phyloP scores from a whole-genome alignment of 345 rosid genomes.

The Excoecaria cochinchinensis region DNA sequence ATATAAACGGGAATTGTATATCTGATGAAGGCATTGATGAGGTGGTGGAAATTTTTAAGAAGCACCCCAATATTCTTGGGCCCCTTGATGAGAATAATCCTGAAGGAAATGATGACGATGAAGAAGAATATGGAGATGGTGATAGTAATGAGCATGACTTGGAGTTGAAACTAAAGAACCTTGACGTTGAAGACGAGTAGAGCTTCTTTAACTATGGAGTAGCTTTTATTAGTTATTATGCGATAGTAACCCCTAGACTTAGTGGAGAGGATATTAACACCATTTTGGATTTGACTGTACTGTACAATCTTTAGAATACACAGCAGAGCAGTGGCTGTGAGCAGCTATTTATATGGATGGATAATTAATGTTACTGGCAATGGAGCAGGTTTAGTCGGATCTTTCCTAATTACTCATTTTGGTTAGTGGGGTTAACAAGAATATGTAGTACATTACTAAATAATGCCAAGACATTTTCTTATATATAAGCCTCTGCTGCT shows the following conservation, averaged over 20 bases:
- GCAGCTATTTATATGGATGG: slow-evolving; percentile 3
- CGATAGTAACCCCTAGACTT: slow-evolving; percentile 14
- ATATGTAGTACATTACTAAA: background rate
- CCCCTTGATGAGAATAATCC: slow-evolving; percentile 84
- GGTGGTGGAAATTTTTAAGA: slow-evolving; percentile 63
- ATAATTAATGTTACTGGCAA: background rate
- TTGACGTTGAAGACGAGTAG: slow-evolving; percentile 59
- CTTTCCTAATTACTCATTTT: background rate
- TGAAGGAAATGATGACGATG: slow-evolving; percentile 59
- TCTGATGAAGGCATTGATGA: slow-evolving; percentile 91
- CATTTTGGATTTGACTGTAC: slow-evolving; percentile 27
- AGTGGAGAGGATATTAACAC: slow-evolving; percentile 21
- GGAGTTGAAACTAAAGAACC: slow-evolving; percentile 70
- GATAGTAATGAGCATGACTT: slow-evolving; percentile 49
- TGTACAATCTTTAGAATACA: slow-evolving; percentile 18
- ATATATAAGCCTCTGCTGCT: too few relatives aligned
- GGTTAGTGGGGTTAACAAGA: background rate
- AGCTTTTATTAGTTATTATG: slow-evolving; percentile 14
- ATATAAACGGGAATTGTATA: slow-evolving; percentile 66
- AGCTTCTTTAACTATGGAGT: background rate
- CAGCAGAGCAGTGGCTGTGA: slow-evolving; percentile 16
- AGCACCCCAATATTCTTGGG: slow-evolving; percentile 60
- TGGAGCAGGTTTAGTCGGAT: slow-evolving; percentile 2
- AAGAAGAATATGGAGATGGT: slow-evolving; percentile 40
- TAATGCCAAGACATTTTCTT: background rate